Evolutionary conservation across 2,329 filamentous ascomycete species (phyloP).

Genomic region (Apiospora rasikravindrae): DNA sequence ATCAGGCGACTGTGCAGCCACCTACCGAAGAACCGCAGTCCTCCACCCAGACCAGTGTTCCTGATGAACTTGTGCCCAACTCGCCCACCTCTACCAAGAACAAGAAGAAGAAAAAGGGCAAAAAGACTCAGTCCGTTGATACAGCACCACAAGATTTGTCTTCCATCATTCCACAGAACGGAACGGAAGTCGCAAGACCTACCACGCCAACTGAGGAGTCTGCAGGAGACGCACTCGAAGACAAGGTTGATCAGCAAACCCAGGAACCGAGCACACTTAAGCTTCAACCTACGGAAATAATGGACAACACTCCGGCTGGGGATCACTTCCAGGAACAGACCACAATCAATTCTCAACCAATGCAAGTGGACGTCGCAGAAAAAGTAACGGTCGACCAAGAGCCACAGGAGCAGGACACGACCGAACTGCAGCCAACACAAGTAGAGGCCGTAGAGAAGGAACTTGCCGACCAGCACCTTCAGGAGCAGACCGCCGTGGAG

Average conservation of each 20-base stretch:
- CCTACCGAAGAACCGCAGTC: constrained; percentile 16
- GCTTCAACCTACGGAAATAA: neutral
- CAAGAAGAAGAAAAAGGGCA: constrained; percentile 19
- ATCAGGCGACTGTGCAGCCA: neutral
- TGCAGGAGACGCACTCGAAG: neutral
- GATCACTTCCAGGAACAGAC: neutral
- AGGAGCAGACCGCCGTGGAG: neutral
- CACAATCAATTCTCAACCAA: neutral
- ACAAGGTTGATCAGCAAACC: neutral
- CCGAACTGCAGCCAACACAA: neutral
- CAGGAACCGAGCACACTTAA: neutral
- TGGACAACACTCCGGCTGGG: neutral
- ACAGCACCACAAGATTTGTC: neutral
- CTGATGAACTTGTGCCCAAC: constrained; percentile 25
- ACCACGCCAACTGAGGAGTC: neutral
- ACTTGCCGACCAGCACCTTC: neutral
- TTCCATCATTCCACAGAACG: neutral
- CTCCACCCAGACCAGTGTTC: constrained; percentile 20
- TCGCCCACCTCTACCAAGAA: constrained; percentile 39
- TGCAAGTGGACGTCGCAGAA: neutral
- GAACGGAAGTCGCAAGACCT: neutral
- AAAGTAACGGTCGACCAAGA: neutral
- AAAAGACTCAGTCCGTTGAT: neutral
- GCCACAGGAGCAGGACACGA: neutral
- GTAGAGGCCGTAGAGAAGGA: neutral